Evolutionary conservation across 208 protist genomes (phyloP).

Genomic region (Wallacemonas sp.): DNA sequence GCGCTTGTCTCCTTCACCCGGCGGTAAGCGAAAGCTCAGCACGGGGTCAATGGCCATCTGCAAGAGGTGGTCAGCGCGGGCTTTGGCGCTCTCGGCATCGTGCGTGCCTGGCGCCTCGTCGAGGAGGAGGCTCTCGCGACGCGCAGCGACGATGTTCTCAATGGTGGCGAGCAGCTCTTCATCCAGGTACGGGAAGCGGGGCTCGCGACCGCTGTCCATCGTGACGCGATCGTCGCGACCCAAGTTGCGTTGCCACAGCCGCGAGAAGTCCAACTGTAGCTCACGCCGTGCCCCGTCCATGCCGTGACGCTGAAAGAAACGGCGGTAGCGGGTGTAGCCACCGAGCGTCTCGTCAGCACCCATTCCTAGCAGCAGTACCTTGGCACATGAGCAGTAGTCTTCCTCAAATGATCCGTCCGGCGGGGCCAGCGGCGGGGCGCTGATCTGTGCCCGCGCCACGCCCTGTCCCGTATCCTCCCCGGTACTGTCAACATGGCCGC

Average conservation of each 20-base stretch:
- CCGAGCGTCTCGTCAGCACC: conserved; percentile 96
- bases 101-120: background rate
- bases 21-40: conserved; percentile 55
- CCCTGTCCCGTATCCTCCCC: too few species aligned
- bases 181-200: conserved; percentile 93
- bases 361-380: conserved; percentile 93
- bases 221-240: conserved; percentile 95
- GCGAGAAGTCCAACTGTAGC: conserved; percentile 85
- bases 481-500: too few species aligned
- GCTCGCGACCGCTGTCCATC: conserved; percentile 91
- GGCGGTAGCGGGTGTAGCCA: conserved; percentile 94
- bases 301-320: conserved; percentile 66
- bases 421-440: conserved; percentile 15
- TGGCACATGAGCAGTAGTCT: conserved; percentile 53
- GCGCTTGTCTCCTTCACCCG: conserved; percentile 93
- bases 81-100: background rate
- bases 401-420: conserved; percentile 21
- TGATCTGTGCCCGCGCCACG: background rate
- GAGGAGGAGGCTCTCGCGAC: conserved; percentile 27
- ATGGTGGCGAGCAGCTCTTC: conserved; percentile 87
- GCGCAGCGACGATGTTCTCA: conserved; percentile 53
- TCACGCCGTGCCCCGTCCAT: conserved; percentile 65
- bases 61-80: conserved; percentile 28
- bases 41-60: conserved; percentile 51
- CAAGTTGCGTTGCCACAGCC: conserved; percentile 95